Evolutionary conservation across 345 rosid genomes (phyloP).

Genomic region (Pseudoturritis turrita): DNA sequence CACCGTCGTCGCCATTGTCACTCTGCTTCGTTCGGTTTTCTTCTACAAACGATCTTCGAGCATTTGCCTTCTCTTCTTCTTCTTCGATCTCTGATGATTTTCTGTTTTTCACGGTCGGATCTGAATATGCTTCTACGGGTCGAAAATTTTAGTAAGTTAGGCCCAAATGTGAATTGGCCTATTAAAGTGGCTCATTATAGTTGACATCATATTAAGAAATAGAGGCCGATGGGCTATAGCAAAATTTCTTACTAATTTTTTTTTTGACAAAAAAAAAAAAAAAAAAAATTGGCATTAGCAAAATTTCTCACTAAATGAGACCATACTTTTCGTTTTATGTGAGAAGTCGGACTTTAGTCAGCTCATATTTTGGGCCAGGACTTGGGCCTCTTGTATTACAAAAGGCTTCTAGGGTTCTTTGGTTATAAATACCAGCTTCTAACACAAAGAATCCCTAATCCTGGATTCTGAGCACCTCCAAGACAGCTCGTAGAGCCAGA

Average conservation of each 20-base stretch:
- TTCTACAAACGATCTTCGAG: not conserved
- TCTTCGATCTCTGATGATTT: conserved; percentile 21
- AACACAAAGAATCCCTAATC: too few species aligned
- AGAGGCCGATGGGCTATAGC: not conserved
- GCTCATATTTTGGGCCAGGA: too few species aligned
- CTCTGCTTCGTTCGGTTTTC: not conserved
- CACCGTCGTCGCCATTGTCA: conserved; percentile 34
- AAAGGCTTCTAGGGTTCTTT: too few species aligned
- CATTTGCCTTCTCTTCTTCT: conserved; percentile 10
- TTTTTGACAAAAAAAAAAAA: too few species aligned
- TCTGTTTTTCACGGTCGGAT: conserved; percentile 16
- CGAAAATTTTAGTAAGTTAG: not conserved
- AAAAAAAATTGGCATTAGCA: too few species aligned
- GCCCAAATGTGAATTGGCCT: not conserved
- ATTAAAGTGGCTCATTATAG: not conserved
- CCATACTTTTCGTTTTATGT: too few species aligned
- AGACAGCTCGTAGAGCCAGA: too few species aligned
- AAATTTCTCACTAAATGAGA: too few species aligned
- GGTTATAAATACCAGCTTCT: too few species aligned
- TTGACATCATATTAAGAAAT: not conserved
- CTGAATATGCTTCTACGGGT: conserved; percentile 9
- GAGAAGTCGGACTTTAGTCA: too few species aligned
- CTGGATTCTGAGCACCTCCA: too few species aligned
- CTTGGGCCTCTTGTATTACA: too few species aligned
- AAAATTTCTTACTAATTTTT: not conserved